phyloP scores from a whole-genome alignment of 1,284 basidiomycete genomes.

The Ustilago hordei region DNA sequence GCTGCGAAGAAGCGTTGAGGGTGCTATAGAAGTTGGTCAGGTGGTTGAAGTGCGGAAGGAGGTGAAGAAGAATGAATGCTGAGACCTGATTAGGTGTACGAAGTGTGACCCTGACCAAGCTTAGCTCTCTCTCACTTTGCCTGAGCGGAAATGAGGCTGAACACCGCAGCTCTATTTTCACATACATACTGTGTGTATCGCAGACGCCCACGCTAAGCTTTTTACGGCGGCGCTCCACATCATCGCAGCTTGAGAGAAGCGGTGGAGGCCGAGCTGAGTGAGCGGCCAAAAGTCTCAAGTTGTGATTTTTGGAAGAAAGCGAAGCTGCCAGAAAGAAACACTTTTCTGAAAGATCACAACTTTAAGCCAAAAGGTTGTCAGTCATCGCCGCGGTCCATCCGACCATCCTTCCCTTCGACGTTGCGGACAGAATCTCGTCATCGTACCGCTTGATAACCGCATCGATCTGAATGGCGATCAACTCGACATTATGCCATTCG shows the following conservation, averaged over 20 bases:
- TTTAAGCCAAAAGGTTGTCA: neutral
- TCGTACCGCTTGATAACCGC: neutral
- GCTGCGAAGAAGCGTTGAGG: neutral
- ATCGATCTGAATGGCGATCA: slow-evolving; percentile 1
- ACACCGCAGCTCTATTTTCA: slow-evolving; percentile 29
- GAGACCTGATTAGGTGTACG: slow-evolving; percentile 18
- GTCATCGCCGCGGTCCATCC: neutral
- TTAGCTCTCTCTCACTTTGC: neutral
- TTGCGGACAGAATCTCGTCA: neutral
- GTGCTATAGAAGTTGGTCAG: neutral
- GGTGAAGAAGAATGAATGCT: neutral
- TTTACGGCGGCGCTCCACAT: slow-evolving; percentile 8
- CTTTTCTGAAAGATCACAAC: slow-evolving; percentile 5
- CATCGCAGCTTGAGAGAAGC: neutral
- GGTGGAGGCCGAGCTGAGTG: slow-evolving; percentile 3
- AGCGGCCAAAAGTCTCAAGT: slow-evolving; percentile 3
- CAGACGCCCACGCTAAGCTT: slow-evolving; percentile 15
- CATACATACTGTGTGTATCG: slow-evolving; percentile 4
- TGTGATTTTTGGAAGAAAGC: slow-evolving; percentile 1
- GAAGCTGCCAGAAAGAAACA: slow-evolving; percentile 9
- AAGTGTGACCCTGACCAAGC: slow-evolving; percentile 2
- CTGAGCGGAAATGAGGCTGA: slow-evolving; percentile 8
- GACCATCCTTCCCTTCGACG: slow-evolving; percentile 2
- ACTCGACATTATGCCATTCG: slow-evolving; percentile 48
- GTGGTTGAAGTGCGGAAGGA: neutral